Evolutionary conservation across 1,284 basidiomycete genomes (phyloP).

Genomic region (Sphagnurus paluster): DNA sequence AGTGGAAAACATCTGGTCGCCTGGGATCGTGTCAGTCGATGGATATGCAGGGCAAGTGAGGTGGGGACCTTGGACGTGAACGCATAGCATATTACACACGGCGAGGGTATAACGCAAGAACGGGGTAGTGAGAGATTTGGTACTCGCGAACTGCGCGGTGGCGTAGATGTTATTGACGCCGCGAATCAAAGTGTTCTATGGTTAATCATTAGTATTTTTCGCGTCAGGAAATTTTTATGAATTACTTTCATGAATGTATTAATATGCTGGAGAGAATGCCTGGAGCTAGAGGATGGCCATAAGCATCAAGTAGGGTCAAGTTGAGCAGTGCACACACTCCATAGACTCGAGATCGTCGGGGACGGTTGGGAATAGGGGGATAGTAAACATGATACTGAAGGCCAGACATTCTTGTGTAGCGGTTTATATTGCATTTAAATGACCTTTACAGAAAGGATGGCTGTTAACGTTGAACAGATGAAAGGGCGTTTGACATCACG

Average conservation of each 20-base stretch:
- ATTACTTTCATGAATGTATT: conserved; percentile 29
- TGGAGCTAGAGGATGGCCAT: conserved; percentile 16
- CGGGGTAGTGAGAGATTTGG: conserved; percentile 13
- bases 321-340: conserved; percentile 15
- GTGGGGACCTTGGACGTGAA: conserved; percentile 24
- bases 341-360: conserved; percentile 23
- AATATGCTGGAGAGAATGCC: conserved; percentile 22
- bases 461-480: background rate
- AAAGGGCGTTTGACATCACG: background rate
- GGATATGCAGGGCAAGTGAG: background rate
- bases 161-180: conserved; percentile 24
- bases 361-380: conserved; percentile 23
- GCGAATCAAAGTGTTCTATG: conserved; percentile 28
- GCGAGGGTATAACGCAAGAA: conserved; percentile 26
- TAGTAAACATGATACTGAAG: conserved; percentile 18
- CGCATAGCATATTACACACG: conserved; percentile 23
- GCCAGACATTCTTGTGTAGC: background rate
- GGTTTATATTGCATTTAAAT: no score
- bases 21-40: conserved; percentile 10
- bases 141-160: conserved; percentile 18
- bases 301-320: background rate
- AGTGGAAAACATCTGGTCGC: conserved; percentile 27
- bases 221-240: background rate
- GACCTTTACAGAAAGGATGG: no score
- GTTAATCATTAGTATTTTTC: background rate